phyloP scores from a whole-genome alignment of 2,329 filamentous ascomycete species.

The Pseudopyrenochaeta lycopersici region DNA sequence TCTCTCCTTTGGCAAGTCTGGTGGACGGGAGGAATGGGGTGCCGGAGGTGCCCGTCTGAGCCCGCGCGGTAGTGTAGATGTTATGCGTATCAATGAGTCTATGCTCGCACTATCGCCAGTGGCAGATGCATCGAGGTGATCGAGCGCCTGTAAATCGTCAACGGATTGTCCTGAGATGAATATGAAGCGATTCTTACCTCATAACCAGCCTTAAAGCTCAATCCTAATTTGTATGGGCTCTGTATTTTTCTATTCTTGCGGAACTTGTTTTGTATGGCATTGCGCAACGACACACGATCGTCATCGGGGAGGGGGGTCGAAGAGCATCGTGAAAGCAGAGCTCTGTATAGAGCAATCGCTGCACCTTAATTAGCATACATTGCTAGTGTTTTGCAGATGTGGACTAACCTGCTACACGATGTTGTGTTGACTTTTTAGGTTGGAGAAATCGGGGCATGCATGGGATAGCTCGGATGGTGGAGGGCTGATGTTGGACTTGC shows the following conservation, averaged over 20 bases:
- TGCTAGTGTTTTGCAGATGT: neutral
- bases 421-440: slow-evolving; percentile 58
- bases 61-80: slow-evolving; percentile 52
- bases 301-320: slow-evolving; percentile 63
- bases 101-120: slow-evolving; percentile 39
- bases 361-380: slow-evolving; percentile 5
- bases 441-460: slow-evolving; percentile 58
- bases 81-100: slow-evolving; percentile 32
- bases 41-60: slow-evolving; percentile 27
- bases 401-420: slow-evolving; percentile 61
- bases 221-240: slow-evolving; percentile 67
- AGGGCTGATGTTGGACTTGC: slow-evolving; percentile 3
- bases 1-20: slow-evolving; percentile 24
- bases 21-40: slow-evolving; percentile 5
- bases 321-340: slow-evolving; percentile 69
- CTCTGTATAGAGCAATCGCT: slow-evolving; percentile 77
- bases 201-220: slow-evolving; percentile 74
- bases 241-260: slow-evolving; percentile 65
- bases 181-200: slow-evolving; percentile 63
- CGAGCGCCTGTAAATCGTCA: slow-evolving; percentile 46
- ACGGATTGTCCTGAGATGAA: neutral
- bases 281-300: slow-evolving; percentile 61
- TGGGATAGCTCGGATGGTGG: slow-evolving; percentile 25
- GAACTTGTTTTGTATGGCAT: slow-evolving; percentile 71
- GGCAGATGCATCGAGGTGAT: slow-evolving; percentile 54